Conservation (phyloP, 495 filamentous ascomycete genomes). For the Cairneyella variabilis region DNA sequence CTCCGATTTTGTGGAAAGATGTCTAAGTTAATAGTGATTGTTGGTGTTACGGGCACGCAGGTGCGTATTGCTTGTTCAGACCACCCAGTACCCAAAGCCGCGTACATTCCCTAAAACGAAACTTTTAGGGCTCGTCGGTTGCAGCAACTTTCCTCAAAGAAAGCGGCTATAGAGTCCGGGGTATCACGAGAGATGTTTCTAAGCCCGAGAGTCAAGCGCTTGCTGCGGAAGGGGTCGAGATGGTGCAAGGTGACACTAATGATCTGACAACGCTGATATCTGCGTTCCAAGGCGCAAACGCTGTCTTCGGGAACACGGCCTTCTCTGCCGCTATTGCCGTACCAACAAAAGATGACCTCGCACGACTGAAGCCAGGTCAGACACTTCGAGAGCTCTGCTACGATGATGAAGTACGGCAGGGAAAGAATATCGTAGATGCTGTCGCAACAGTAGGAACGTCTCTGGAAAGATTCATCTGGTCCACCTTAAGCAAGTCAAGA, state of each 20-base stretch:
- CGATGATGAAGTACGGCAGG: conserved; percentile 8
- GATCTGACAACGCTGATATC: conserved; percentile 35
- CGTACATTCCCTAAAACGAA: neutral
- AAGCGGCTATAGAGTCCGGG: conserved; percentile 38
- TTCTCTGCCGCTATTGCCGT: conserved; percentile 36
- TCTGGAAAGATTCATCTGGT: conserved; percentile 43
- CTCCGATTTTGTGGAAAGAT: too few relatives aligned
- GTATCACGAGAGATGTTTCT: conserved; percentile 36
- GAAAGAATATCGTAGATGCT: conserved; percentile 42
- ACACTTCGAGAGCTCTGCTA: conserved; percentile 28
- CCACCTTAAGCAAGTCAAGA: conserved; percentile 31
- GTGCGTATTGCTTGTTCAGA: too few relatives aligned
- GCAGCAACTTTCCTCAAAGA: conserved; percentile 34
- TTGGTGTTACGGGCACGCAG: conserved; percentile 18
- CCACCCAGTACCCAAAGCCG: neutral
- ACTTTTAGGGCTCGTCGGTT: conserved; percentile 41
- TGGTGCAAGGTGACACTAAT: conserved; percentile 43
- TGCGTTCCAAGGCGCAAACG: conserved; percentile 45
- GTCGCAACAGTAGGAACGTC: conserved; percentile 42
- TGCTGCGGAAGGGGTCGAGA: conserved; percentile 38
- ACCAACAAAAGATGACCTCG: conserved; percentile 22
- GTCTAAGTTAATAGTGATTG: conserved; percentile 12
- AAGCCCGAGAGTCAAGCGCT: conserved; percentile 29
- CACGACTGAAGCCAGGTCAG: conserved; percentile 24
- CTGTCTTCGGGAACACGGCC: conserved; percentile 45